Evolutionary conservation across 192 early-diverging fungal genomes (phyloP).

Genomic region (Coemansia sp.): DNA sequence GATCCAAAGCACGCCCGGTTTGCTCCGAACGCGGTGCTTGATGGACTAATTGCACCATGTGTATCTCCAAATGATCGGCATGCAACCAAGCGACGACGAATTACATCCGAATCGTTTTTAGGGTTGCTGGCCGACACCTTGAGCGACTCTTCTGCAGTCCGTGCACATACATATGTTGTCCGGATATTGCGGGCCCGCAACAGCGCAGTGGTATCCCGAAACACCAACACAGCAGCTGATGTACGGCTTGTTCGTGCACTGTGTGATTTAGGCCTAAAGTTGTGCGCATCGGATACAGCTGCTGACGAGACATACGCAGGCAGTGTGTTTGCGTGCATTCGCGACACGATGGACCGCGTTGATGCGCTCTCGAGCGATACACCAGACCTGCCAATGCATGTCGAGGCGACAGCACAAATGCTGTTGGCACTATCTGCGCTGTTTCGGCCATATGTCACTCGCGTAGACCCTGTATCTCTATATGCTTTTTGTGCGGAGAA

Average conservation of each 20-base stretch:
- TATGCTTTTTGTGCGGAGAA: slow-evolving; percentile 21
- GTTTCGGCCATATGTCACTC: slow-evolving; percentile 8
- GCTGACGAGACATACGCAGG: slow-evolving; percentile 13
- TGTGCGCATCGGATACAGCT: not conserved
- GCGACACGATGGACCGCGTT: slow-evolving; percentile 7
- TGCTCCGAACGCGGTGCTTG: slow-evolving; percentile 16
- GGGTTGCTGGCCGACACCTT: slow-evolving; percentile 16
- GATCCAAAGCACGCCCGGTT: slow-evolving; percentile 9
- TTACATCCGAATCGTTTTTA: not conserved
- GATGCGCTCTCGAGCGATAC: not conserved
- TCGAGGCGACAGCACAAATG: slow-evolving; percentile 4
- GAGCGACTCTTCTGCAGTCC: not conserved
- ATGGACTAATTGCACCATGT: slow-evolving; percentile 14
- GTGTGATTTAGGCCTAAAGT: not conserved
- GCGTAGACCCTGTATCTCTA: not conserved
- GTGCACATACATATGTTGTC: slow-evolving; percentile 12
- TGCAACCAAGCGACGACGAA: slow-evolving; percentile 9
- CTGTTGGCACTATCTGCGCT: not conserved
- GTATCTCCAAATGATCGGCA: not conserved
- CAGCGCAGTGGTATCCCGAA: slow-evolving; percentile 5
- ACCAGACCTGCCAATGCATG: not conserved
- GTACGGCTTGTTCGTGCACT: slow-evolving; percentile 10
- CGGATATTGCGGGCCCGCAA: slow-evolving; percentile 24
- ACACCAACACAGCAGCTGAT: not conserved
- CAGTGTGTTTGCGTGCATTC: slow-evolving; percentile 37